Evolutionary conservation across 2,329 filamentous ascomycete species (phyloP), one percentile per base, ranked within the genome.

Genomic region (Fusarium brevicatenulatum): DNA sequence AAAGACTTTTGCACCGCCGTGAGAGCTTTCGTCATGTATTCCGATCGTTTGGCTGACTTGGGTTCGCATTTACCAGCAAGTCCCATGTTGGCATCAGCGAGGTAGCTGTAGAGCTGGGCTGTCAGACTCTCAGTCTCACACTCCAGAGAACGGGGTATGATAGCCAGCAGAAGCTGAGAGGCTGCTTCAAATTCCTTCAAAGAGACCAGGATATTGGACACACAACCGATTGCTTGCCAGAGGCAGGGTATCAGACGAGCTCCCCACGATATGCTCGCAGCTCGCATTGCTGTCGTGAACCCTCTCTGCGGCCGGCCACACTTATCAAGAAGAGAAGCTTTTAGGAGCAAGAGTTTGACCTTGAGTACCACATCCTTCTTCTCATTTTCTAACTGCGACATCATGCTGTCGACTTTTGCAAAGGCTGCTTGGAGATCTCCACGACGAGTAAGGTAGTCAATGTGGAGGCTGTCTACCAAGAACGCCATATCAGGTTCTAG

Each of bases 1-100:
- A 91, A 90, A 1, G 91, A 89, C 68, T 85, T 87, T 62, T 92
- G 89, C 53, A 93, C 85, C 36, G 90, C 89, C 42, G 86, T 86
- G 59, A 90, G 78, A 1, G 90, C 91, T 60, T 86, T 85, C 12
- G 86, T 87, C 76, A 93, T 80, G 73, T 87, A 86, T 77, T 91
- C 89, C 42, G 85, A 86, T 59, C 86, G 83, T 73, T 84, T 84
- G 12, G 81, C 81, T 9, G 85, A 84, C 77, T 80, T 81, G 10
- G 81, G 74, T 18, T 81, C 77, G 73, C 80, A 82, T 75, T 84
- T 78, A 40, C 93, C 92, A 0, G 93, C 94, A 69, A 93, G 82
- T 0, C 95, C 95, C 85, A 97, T 92, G 75, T 91, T 89, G 0
- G 93, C 91, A 79, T 97, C 94, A 1, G 90, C 93, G 7, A 97